Evolutionary conservation across 805 yeast genomes (phyloP), one percentile per base, ranked within the genome.

Genomic region (Cyberlindnera meyerae): DNA sequence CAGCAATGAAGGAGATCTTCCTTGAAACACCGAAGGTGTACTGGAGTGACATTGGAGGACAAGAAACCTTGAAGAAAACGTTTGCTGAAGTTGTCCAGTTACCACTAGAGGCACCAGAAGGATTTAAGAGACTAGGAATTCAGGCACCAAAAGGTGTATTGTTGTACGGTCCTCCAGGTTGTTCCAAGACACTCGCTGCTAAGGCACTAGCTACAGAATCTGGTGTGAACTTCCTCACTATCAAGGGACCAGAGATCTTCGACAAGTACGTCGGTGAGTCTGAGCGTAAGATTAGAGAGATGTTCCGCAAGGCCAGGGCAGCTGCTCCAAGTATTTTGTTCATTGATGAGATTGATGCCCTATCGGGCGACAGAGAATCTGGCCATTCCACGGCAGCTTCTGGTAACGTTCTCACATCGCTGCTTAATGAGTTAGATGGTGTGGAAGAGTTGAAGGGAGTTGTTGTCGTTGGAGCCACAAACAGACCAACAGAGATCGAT

Each of bases 11-110:
- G 40, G 98, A 93, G 58, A 85, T 90, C 35, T 81, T 88, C 39
- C 65, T 93, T 34, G 99, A 93, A 51, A 85, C 89, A 75, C 97
- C 98, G 8, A 85, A 86, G 51, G 94, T 89, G 1, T 71, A 75
- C 43, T 93, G 98, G 97, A 63, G 74, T 14, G 98, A 93, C 62
- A 89, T 93, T 51, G 97, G 97, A 11, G 99, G 99, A 3, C 97
- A 93, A 59, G 80, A 81, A 17, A 79, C 75, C 14, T 68, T 90
- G 40, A 93, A 93, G 57, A 70, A 73, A 40, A 84, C 88, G 54
- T 71, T 93, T 49, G 75, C 73, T 27, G 98, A 93, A 55, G 90
- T 90, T 65, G 90, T 93, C 18, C 95, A 88, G 55, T 66, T 94
- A 51, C 99, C 99, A 0, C 63, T 93, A 20, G 82, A 81, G 39